Percentiles rank a stretch among this genome's conserved stretches.
Evolutionary conservation across 306 rosid species (phyloP).

Genomic region (Mimosa pudica): DNA sequence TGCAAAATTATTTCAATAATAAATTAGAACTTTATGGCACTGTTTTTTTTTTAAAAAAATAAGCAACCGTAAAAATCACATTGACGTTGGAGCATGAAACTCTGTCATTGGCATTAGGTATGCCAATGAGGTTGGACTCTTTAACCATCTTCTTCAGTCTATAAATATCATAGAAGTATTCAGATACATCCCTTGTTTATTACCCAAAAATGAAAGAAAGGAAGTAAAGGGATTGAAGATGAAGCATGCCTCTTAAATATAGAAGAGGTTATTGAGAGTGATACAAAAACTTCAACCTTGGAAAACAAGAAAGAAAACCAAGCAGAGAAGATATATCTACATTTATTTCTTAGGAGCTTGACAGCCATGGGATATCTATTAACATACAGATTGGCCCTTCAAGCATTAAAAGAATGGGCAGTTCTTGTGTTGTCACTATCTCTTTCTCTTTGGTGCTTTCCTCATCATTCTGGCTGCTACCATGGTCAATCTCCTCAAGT

Average conservation of each 20-base stretch:
- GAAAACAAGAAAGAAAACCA: slow-evolving; percentile 43
- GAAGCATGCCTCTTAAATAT: neutral
- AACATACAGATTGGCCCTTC: slow-evolving; percentile 66
- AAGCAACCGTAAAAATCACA: neutral
- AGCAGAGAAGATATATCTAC: slow-evolving; percentile 39
- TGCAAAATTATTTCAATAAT: neutral
- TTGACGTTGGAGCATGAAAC: neutral
- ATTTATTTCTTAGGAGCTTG: slow-evolving; percentile 65
- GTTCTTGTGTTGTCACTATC: slow-evolving; percentile 41
- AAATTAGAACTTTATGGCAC: neutral
- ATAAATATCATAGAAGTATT: neutral
- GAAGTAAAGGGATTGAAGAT: neutral
- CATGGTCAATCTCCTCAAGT: slow-evolving; percentile 62
- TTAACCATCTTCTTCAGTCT: neutral
- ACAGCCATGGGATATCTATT: slow-evolving; percentile 55
- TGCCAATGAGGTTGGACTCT: neutral
- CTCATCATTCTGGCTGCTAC: slow-evolving; percentile 54
- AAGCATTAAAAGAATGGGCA: slow-evolving; percentile 77
- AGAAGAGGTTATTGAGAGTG: slow-evolving; percentile 32
- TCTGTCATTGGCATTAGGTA: neutral
- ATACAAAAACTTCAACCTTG: slow-evolving; percentile 31
- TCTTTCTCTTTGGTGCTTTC: slow-evolving; percentile 37
- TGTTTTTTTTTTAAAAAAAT: no score
- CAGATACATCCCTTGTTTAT: neutral
- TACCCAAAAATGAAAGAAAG: neutral